Evolutionary conservation across 306 rosid genomes (phyloP).

Genomic region (Pyrus bretschneideri): DNA sequence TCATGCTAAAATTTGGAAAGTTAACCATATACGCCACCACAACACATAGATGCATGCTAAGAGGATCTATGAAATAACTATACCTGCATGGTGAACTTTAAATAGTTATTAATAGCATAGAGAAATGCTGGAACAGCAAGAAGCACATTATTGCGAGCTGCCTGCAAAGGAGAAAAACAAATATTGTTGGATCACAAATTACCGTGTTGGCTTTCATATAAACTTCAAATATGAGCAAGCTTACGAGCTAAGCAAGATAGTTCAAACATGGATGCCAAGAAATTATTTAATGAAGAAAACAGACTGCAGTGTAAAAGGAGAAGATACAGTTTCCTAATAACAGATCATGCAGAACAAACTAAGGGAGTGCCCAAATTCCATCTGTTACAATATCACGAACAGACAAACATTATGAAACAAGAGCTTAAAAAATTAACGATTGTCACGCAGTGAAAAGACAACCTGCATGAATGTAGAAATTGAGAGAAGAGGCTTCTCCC

Average conservation of each 20-base stretch:
- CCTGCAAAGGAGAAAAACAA: slow-evolving; percentile 45
- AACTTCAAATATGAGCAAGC: background rate
- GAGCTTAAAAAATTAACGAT: background rate
- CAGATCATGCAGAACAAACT: background rate
- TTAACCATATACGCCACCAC: background rate
- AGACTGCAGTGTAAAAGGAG: background rate
- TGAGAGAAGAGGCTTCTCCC: slow-evolving; percentile 98
- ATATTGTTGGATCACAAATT: slow-evolving; percentile 5
- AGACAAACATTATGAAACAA: background rate
- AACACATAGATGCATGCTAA: background rate
- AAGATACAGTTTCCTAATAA: background rate
- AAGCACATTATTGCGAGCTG: slow-evolving; percentile 92
- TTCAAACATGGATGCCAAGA: background rate
- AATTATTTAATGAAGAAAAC: background rate
- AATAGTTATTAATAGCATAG: slow-evolving; percentile 93
- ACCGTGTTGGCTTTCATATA: background rate
- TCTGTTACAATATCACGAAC: background rate
- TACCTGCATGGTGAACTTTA: slow-evolving; percentile 99
- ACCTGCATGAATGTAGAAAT: slow-evolving; percentile 83
- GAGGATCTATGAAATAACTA: slow-evolving; percentile 1
- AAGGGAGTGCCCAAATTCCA: background rate
- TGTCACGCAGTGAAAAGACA: background rate
- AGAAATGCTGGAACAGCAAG: slow-evolving; percentile 96
- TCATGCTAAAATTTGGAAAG: too few relatives aligned
- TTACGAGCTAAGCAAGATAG: background rate